These are phyloP conservation scores for Venturia carpophila DNA, from an alignment of 2,329 filamentous ascomycete species.

Conservation along the genomic window DNA sequence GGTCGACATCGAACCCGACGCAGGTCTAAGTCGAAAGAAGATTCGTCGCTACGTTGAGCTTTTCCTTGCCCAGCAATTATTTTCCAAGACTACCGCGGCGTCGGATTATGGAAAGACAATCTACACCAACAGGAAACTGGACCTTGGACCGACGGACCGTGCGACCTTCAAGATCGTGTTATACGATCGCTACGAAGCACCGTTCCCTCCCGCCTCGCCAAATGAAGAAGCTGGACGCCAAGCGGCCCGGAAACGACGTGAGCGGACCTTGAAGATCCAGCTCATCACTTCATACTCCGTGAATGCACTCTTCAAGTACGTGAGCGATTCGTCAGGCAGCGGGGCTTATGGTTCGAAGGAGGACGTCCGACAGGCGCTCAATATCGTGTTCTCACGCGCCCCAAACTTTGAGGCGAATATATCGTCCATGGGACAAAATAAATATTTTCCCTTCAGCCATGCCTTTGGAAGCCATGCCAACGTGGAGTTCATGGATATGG, in stretches of 20 bases:
- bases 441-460: slow-evolving; percentile 38
- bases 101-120: slow-evolving; percentile 26
- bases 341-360: slow-evolving; percentile 37
- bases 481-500: slow-evolving; percentile 36
- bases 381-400: slow-evolving; percentile 47
- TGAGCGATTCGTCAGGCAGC: slow-evolving; percentile 31
- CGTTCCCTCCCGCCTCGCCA: slow-evolving; percentile 15
- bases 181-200: slow-evolving; percentile 8
- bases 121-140: slow-evolving; percentile 19
- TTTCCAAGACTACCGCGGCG: slow-evolving; percentile 5
- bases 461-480: slow-evolving; percentile 19
- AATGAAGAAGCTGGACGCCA: slow-evolving; percentile 22
- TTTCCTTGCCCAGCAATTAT: neutral
- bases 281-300: slow-evolving; percentile 5
- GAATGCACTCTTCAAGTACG: slow-evolving; percentile 39
- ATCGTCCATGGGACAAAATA: slow-evolving; percentile 30
- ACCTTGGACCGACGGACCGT: slow-evolving; percentile 22
- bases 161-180: slow-evolving; percentile 23
- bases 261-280: neutral
- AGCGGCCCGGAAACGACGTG: neutral
- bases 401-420: slow-evolving; percentile 37
- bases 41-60: slow-evolving; percentile 15
- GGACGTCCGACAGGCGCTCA: slow-evolving; percentile 50
- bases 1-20: slow-evolving; percentile 17
- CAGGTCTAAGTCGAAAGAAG: slow-evolving; percentile 13